A percentile compares a stretch with the other conserved stretches of the same genome.
phyloP scores from a whole-genome alignment of 2,329 filamentous ascomycete genomes.

The Achaetomium macrosporum region DNA sequence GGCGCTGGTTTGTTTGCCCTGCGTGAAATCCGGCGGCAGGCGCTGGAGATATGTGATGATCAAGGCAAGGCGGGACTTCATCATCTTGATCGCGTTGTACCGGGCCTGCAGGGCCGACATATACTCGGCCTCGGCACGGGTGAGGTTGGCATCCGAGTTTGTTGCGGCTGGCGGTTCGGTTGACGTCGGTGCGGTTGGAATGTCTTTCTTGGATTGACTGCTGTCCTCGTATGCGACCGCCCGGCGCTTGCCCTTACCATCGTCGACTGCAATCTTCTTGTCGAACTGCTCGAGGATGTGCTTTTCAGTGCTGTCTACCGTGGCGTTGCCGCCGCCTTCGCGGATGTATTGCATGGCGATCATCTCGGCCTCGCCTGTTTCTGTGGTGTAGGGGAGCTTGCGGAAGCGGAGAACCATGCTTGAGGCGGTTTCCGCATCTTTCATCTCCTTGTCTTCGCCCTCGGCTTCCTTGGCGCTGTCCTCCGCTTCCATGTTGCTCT shows the following conservation, averaged over 20 bases:
- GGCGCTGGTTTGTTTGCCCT: constrained; percentile 35
- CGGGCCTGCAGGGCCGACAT: constrained; percentile 71
- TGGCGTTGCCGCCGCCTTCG: constrained; percentile 74
- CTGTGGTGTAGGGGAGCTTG: constrained; percentile 78
- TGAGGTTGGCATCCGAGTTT: constrained; percentile 43
- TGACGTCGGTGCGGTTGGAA: background rate
- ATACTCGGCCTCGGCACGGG: constrained; percentile 55
- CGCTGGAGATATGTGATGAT: constrained; percentile 70
- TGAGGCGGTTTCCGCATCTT: constrained; percentile 52
- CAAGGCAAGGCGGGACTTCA: constrained; percentile 69
- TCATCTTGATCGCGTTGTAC: constrained; percentile 88
- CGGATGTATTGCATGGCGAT: constrained; percentile 94
- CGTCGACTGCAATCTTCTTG: constrained; percentile 40
- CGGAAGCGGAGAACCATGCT: constrained; percentile 64
- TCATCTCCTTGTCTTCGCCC: constrained; percentile 63
- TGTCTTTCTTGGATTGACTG: constrained; percentile 25
- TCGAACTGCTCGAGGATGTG: constrained; percentile 29
- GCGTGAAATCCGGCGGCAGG: constrained; percentile 61
- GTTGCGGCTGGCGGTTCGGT: constrained; percentile 11
- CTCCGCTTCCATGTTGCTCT: constrained; percentile 65
- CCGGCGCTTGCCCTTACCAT: constrained; percentile 47
- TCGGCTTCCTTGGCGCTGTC: constrained; percentile 11
- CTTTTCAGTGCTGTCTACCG: constrained; percentile 43
- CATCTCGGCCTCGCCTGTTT: constrained; percentile 96
- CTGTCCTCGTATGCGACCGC: constrained; percentile 24